Evolutionary conservation across 371 early-diverging fungal species (phyloP), one percentile per base, ranked within the genome.

Genomic region (Dinochytrium kinnereticum): DNA sequence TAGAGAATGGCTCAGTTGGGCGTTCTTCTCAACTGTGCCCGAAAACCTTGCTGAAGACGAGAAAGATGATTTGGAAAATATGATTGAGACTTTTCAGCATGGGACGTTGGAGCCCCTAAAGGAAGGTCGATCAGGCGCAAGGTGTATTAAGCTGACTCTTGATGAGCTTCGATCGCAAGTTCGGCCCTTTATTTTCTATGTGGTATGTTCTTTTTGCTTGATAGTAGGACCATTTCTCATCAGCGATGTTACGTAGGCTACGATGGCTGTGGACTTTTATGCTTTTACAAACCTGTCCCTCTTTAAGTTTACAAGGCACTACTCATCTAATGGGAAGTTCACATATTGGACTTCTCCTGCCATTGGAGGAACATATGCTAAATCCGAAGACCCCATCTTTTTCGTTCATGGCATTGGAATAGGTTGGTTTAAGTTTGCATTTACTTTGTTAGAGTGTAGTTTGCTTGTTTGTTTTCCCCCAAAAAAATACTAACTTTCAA

Each of bases 371-470:
- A 0, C 72, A 67, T 19, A 30, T 69, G 44, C 49, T 70, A 31
- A 61, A 70, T 33, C 28, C 7, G 53, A 59, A 67, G 61, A 44
- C 39, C 71, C 71, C 7, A 57, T 76, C n/a, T 19, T 71, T 7
- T 72, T 72, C 50, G 57, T 76, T 7, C 71, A 76, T 39, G 72
- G 72, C 3, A 76, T 80, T 69, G 80, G 80, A 19, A 71, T 76
- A 34, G 80, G 79, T 3, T n/a, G 5, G 55, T n/a, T 15, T 53
- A 53, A 53, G 24, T 19, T 44, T 44, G n/a, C n/a, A n/a, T n/a
- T n/a, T n/a, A n/a, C n/a, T n/a, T n/a, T n/a, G n/a, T n/a, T n/a
- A n/a, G n/a, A n/a, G n/a, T n/a, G n/a, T n/a, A n/a, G n/a, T n/a
- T n/a, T n/a, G n/a, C n/a, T n/a, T n/a, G n/a, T n/a, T n/a, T n/a